These are phyloP conservation scores for Exsudoporus frostii DNA, from an alignment of 768 basidiomycete species.

Conservation along the genomic window DNA sequence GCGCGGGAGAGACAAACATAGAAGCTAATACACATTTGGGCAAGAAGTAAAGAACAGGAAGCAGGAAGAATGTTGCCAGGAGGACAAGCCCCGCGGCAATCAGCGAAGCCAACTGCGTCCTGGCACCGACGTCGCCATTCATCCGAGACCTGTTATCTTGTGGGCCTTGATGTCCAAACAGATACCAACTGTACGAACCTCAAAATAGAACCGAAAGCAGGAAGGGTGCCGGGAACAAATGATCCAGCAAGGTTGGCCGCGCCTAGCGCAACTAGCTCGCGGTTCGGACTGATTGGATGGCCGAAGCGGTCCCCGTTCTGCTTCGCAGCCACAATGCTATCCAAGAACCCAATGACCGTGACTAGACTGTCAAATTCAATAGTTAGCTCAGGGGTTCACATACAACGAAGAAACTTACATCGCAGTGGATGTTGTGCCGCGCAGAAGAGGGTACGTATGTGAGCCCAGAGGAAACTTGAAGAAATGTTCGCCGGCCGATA, in stretches of 20 bases:
- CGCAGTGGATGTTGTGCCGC: conserved; percentile 80
- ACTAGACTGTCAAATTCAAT: conserved; percentile 50
- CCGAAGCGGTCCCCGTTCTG: conserved; percentile 85
- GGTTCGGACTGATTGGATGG: conserved; percentile 88
- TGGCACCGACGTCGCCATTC: conserved; percentile 84
- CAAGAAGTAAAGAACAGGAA: conserved; percentile 81
- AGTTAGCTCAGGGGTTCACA: background rate
- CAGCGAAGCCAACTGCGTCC: conserved; percentile 86
- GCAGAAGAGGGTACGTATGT: conserved; percentile 60
- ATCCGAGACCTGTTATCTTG: conserved; percentile 59
- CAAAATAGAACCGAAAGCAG: conserved; percentile 92
- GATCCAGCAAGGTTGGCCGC: conserved; percentile 76
- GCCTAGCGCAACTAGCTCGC: conserved; percentile 90
- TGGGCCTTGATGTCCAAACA: background rate
- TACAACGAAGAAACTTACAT: conserved; percentile 43
- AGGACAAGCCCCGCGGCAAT: conserved; percentile 73
- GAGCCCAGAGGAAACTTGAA: conserved; percentile 71
- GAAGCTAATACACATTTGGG: conserved; percentile 90
- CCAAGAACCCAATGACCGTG: conserved; percentile 85
- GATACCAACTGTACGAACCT: conserved; percentile 44
- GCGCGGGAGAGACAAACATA: conserved; percentile 51
- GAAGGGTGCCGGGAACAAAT: conserved; percentile 85
- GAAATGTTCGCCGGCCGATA: conserved; percentile 58
- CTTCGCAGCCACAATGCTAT: conserved; percentile 94
- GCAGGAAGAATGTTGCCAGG: conserved; percentile 83